These are phyloP conservation scores for Hygrocybe coccinea DNA, from an alignment of 768 basidiomycete genomes.

Conservation along the genomic window DNA sequence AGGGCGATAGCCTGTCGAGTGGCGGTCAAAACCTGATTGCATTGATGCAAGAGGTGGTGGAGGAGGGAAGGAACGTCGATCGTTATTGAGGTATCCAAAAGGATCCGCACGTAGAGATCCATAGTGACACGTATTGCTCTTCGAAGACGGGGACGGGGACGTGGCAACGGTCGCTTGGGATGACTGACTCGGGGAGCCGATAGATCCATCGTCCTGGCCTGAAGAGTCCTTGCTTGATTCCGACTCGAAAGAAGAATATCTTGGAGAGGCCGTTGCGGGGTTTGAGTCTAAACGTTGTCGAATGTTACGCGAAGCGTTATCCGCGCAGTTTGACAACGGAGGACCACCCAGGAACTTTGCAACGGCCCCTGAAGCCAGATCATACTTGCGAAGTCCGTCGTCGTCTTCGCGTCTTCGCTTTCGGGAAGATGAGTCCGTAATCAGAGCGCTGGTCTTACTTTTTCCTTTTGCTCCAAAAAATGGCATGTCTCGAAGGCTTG, in stretches of 20 bases:
- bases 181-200: slow-evolving; percentile 9
- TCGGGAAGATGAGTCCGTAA: slow-evolving; percentile 13
- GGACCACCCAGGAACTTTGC: slow-evolving; percentile 46
- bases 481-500: slow-evolving; percentile 55
- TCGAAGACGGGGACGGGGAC: slow-evolving; percentile 24
- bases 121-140: slow-evolving; percentile 2
- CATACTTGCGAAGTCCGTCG: slow-evolving; percentile 45
- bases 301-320: slow-evolving; percentile 21
- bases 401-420: slow-evolving; percentile 54
- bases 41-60: slow-evolving; percentile 13
- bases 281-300: slow-evolving; percentile 34
- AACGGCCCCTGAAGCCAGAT: slow-evolving; percentile 51
- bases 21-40: slow-evolving; percentile 32
- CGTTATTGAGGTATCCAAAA: slow-evolving; percentile 51
- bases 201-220: neutral
- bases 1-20: slow-evolving; percentile 35
- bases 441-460: slow-evolving; percentile 19
- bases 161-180: slow-evolving; percentile 26
- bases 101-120: slow-evolving; percentile 41
- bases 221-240: neutral
- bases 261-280: too few relatives aligned
- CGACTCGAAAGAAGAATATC: too few relatives aligned
- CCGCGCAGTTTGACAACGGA: slow-evolving; percentile 6
- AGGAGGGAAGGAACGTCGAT: neutral
- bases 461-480: slow-evolving; percentile 54